phyloP scores from a whole-genome alignment of 2,329 filamentous ascomycete species.

The Piedraia hortae region DNA sequence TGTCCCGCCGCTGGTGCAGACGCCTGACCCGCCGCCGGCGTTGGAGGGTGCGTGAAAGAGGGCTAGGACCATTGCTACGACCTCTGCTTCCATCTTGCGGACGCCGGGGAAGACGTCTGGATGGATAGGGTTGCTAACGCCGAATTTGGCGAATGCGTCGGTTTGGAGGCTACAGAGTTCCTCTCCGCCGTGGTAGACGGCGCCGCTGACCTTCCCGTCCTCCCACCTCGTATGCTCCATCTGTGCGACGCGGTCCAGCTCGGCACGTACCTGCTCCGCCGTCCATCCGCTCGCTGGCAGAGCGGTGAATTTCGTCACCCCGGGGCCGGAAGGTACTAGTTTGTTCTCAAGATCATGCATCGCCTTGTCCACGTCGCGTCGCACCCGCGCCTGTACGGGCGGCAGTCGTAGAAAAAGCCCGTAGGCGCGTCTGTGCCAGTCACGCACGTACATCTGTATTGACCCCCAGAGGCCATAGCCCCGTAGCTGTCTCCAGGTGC shows the following conservation, averaged over 20 bases:
- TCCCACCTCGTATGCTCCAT: constrained; percentile 96
- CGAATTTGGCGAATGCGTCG: constrained; percentile 81
- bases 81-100: constrained; percentile 95
- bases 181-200: constrained; percentile 83
- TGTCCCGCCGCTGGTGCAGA: constrained; percentile 76
- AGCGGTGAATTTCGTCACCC: constrained; percentile 41
- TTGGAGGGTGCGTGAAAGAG: constrained; percentile 55
- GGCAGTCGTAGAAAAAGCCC: constrained; percentile 65
- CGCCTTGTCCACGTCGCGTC: constrained; percentile 56
- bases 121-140: constrained; percentile 87
- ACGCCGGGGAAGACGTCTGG: constrained; percentile 96
- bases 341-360: constrained; percentile 59
- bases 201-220: constrained; percentile 77
- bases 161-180: constrained; percentile 61
- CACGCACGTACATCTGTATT: constrained; percentile 42
- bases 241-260: constrained; percentile 48
- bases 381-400: constrained; percentile 62
- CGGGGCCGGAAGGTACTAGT: constrained; percentile 46
- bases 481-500: constrained; percentile 56
- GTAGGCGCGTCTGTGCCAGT: constrained; percentile 46
- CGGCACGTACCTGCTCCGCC: constrained; percentile 48
- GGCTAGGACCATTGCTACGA: constrained; percentile 63
- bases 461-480: constrained; percentile 71
- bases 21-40: constrained; percentile 45
- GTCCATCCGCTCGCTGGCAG: constrained; percentile 67